phyloP scores from a whole-genome alignment of 176 grass and related monocot species.

The Urochloa ruziziensis region DNA sequence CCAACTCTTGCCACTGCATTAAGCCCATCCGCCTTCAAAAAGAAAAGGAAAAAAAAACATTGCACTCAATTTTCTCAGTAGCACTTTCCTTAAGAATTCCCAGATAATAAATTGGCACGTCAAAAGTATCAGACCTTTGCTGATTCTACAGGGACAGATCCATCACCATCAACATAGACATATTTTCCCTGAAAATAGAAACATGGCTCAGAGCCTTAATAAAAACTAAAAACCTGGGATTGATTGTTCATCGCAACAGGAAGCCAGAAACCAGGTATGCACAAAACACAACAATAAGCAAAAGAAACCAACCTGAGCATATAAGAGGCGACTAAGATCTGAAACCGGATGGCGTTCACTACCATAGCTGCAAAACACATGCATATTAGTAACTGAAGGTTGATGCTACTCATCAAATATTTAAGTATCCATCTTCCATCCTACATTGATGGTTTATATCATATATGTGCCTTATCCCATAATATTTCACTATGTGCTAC shows the following conservation, averaged over 20 bases:
- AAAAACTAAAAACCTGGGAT: background rate
- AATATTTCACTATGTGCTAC: background rate
- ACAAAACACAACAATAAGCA: constrained; percentile 6
- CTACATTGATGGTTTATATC: background rate
- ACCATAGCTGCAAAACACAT: constrained; percentile 68
- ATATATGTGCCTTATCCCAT: background rate
- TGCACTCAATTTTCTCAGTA: background rate
- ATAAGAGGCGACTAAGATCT: constrained; percentile 58
- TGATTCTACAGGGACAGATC: constrained; percentile 89
- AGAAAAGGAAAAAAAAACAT: background rate
- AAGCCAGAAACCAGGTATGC: background rate
- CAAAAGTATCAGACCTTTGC: constrained; percentile 54
- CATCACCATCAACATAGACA: constrained; percentile 85
- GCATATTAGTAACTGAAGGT: constrained; percentile 19
- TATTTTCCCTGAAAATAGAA: constrained; percentile 59
- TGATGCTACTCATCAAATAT: background rate
- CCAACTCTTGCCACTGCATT: constrained; percentile 70
- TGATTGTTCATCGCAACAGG: background rate
- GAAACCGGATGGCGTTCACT: constrained; percentile 64
- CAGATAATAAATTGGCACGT: background rate
- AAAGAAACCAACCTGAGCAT: constrained; percentile 57
- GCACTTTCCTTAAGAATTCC: background rate
- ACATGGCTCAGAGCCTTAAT: background rate
- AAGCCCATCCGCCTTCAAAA: constrained; percentile 64
- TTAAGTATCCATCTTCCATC: background rate